Evolutionary conservation across 345 rosid genomes (phyloP), one percentile per base, ranked within the genome.

Genomic region (Citrus mangshanensis): DNA sequence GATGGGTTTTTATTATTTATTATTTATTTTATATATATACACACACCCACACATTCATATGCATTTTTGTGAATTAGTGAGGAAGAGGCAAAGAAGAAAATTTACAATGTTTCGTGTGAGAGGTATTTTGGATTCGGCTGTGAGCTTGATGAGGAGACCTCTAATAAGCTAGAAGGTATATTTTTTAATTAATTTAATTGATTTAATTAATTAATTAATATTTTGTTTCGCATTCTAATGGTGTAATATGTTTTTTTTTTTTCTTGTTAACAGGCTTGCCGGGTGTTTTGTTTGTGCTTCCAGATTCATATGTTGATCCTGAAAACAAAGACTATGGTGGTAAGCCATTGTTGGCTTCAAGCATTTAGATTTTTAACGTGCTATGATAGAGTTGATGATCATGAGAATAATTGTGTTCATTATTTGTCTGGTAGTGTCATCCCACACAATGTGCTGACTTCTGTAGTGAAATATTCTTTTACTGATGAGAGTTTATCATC

Each of bases 281-380:
- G 0, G 98, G 98, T 61, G 98, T 94, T 69, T 79, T 97, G 69
- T 97, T 97, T 70, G 96, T 94, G 81, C 93, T 97, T 38, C 98
- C 98, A 0, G 98, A 97, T 81, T 97, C 99, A 2, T 94, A 93
- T 80, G 98, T 97, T 16, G 98, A 94, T 73, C 89, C 95, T 34
- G 98, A 94, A 71, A 60, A 91, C 90, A 91, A 94, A 81, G 98
- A 96, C 77, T 96, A 94, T 84, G 98, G 99, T 2, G 98, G 99
- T 94, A 87, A 85, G 85, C 32, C 56, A 18, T 66, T 37, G 21
- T 24, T 4, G 54, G 6, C 16, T 62, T 12, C 51, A 22, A 30
- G 4, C 27, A 27, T 6, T 64, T 59, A 19, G 6, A 16, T 54
- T 54, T 54, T 16, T 5, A 54, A 54, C 0, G 1, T 18, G 2